Conservation (phyloP, 2,329 filamentous ascomycete genomes). For the Fragosphaeria purpurea region DNA sequence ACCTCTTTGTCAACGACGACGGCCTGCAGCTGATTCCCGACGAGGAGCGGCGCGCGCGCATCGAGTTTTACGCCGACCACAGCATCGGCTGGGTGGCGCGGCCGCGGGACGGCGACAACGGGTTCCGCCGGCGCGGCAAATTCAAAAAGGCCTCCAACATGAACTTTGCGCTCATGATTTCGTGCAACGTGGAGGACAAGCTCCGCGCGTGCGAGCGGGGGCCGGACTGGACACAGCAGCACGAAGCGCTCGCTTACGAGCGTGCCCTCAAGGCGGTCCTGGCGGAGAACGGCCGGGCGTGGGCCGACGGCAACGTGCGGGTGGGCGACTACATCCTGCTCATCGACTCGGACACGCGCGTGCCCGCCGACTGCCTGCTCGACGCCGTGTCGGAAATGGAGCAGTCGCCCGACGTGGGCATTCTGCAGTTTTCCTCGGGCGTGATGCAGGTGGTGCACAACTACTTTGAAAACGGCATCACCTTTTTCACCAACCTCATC, state of each 20-base stretch:
- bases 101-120: constrained; percentile 52
- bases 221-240: constrained; percentile 55
- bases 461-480: constrained; percentile 62
- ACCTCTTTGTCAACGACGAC: constrained; percentile 69
- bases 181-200: constrained; percentile 61
- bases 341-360: constrained; percentile 71
- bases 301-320: constrained; percentile 79
- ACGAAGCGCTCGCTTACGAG: constrained; percentile 59
- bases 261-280: constrained; percentile 55
- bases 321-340: constrained; percentile 75
- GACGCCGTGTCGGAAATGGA: constrained; percentile 78
- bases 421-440: constrained; percentile 67
- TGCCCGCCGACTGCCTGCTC: constrained; percentile 65
- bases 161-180: constrained; percentile 61
- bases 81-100: constrained; percentile 61
- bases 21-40: constrained; percentile 58
- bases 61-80: constrained; percentile 59
- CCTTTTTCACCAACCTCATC: constrained; percentile 64
- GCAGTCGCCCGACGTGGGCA: constrained; percentile 65
- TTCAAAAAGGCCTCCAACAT: constrained; percentile 66
- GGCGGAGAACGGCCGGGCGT: constrained; percentile 57
- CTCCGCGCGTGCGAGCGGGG: constrained; percentile 46
- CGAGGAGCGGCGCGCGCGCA: constrained; percentile 51
- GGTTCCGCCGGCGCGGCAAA: constrained; percentile 54
- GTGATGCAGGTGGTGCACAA: constrained; percentile 71